Percentiles rank a stretch among this genome's conserved stretches.
Evolutionary conservation across 2,329 filamentous ascomycete genomes (phyloP).

Genomic region (Fusarium albosuccineum): DNA sequence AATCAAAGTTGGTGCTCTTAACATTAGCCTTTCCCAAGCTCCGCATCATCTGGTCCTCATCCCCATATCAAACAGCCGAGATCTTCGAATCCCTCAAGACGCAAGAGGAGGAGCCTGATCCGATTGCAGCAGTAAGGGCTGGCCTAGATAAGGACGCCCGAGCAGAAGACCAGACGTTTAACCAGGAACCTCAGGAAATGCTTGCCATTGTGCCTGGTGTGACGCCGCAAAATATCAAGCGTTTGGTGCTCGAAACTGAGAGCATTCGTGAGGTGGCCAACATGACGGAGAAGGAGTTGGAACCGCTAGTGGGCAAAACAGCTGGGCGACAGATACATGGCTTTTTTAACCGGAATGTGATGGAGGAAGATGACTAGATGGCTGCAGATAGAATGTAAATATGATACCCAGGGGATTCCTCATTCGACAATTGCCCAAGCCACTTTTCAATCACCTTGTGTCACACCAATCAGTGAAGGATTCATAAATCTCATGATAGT

Average conservation of each 20-base stretch:
- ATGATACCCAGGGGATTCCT: conserved; percentile 21
- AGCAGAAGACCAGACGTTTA: conserved; percentile 79
- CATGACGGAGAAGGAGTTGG: conserved; percentile 80
- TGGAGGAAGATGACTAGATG: conserved; percentile 61
- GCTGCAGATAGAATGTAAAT: background rate
- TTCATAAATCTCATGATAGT: too few relatives aligned
- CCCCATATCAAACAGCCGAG: conserved; percentile 95
- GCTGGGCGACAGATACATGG: conserved; percentile 79
- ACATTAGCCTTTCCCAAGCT: conserved; percentile 92
- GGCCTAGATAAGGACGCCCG: conserved; percentile 73
- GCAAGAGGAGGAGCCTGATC: conserved; percentile 90
- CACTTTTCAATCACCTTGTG: background rate
- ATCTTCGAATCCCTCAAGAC: conserved; percentile 96
- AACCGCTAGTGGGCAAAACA: conserved; percentile 81
- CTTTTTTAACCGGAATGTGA: conserved; percentile 81
- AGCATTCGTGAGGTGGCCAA: conserved; percentile 88
- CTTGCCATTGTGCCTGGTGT: conserved; percentile 86
- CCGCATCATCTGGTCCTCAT: conserved; percentile 93
- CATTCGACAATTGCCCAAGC: background rate
- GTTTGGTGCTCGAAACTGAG: conserved; percentile 77
- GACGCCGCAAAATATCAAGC: conserved; percentile 80
- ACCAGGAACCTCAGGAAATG: conserved; percentile 91
- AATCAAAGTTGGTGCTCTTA: conserved; percentile 91
- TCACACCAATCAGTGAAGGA: background rate
- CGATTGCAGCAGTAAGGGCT: conserved; percentile 84